A percentile compares a stretch with the other conserved stretches of the same genome.
These are phyloP conservation scores for Tardiomyces blankii DNA, from an alignment of 1,139 yeast species.

Conservation along the genomic window DNA sequence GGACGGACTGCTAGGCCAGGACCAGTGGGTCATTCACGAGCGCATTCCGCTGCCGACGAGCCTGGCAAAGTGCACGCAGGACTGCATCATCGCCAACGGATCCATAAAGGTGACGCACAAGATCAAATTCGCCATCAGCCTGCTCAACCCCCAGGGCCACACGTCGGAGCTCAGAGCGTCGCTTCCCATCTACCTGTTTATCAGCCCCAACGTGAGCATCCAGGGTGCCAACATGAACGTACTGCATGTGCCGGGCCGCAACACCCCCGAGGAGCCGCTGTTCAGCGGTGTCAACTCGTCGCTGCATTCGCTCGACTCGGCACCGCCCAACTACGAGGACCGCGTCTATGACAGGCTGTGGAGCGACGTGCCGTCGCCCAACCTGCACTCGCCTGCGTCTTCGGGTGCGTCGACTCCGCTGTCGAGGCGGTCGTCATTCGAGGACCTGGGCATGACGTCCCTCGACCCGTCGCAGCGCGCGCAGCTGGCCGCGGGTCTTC, in stretches of 20 bases:
- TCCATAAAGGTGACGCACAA: constrained; percentile 61
- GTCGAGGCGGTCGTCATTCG: constrained; percentile 23
- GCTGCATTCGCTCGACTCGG: constrained; percentile 20
- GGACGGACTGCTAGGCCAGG: constrained; percentile 34
- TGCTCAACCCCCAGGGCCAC: constrained; percentile 66
- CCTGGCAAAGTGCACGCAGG: constrained; percentile 70
- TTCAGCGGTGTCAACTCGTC: neutral
- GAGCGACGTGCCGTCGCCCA: constrained; percentile 50
- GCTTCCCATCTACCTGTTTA: constrained; percentile 54
- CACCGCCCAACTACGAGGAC: constrained; percentile 83
- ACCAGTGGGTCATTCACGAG: constrained; percentile 68
- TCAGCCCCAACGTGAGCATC: constrained; percentile 59
- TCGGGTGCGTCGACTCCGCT: constrained; percentile 36
- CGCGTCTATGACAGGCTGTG: constrained; percentile 81
- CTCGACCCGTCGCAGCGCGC: constrained; percentile 17
- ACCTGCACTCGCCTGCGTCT: constrained; percentile 42
- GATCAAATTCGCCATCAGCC: constrained; percentile 50
- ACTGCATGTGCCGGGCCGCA: neutral
- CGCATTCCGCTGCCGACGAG: constrained; percentile 56
- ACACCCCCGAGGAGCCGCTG: neutral
- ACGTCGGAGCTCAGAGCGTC: constrained; percentile 68
- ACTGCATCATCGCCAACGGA: constrained; percentile 50
- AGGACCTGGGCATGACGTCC: constrained; percentile 18
- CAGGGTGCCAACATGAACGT: neutral
- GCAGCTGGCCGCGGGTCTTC: constrained; percentile 17